phyloP scores from a whole-genome alignment of 345 rosid species.

The Populus euphratica region DNA sequence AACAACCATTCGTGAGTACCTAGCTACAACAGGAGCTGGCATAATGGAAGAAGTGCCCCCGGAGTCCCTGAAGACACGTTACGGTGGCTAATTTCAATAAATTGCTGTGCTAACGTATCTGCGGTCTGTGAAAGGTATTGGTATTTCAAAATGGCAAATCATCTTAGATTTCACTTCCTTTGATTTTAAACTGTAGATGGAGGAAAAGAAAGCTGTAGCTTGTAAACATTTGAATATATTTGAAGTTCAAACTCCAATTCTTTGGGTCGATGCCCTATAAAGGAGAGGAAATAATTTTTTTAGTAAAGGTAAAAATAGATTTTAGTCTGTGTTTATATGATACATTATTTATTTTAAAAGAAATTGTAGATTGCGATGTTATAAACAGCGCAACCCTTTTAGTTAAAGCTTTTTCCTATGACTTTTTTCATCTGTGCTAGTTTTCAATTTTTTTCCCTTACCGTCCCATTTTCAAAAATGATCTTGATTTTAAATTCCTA shows the following conservation, averaged over 20 bases:
- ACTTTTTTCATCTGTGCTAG: too few relatives aligned
- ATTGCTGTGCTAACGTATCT: background rate
- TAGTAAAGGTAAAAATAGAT: too few relatives aligned
- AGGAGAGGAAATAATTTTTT: too few relatives aligned
- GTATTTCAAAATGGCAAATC: background rate
- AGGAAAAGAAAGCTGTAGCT: background rate
- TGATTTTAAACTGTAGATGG: background rate
- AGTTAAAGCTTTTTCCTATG: too few relatives aligned
- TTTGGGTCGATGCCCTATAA: too few relatives aligned
- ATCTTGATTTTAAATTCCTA: too few relatives aligned
- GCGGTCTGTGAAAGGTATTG: background rate
- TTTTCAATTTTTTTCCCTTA: too few relatives aligned
- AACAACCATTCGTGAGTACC: constrained; percentile 62
- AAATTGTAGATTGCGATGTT: too few relatives aligned
- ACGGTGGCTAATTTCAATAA: constrained; percentile 55
- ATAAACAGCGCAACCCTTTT: too few relatives aligned
- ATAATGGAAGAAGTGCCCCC: constrained; percentile 94
- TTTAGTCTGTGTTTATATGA: too few relatives aligned
- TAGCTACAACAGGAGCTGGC: constrained; percentile 64
- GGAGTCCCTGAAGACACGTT: constrained; percentile 64
- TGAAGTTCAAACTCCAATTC: background rate
- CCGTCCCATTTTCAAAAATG: too few relatives aligned
- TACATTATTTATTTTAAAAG: too few relatives aligned
- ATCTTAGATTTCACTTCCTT: background rate
- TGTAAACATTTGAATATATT: background rate